Conservation (phyloP, 1,139 yeast genomes). For the Lodderomyces jiufengensis region DNA sequence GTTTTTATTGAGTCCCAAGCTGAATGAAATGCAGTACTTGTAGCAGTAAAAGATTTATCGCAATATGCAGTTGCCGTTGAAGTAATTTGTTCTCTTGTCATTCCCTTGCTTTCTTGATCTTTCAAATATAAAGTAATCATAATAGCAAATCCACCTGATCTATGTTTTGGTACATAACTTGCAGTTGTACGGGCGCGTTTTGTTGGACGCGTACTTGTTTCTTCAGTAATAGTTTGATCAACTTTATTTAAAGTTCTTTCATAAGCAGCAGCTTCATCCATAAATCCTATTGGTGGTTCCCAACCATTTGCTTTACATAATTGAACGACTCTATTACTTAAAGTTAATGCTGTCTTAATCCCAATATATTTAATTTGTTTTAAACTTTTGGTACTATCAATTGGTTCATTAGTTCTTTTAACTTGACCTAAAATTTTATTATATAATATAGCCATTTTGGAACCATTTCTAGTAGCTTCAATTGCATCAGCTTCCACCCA, state of each 20-base stretch:
- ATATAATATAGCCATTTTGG: conserved; percentile 44
- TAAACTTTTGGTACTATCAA: conserved; percentile 50
- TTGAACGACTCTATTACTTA: conserved; percentile 36
- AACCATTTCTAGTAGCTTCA: conserved; percentile 36
- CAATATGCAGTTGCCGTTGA: conserved; percentile 58
- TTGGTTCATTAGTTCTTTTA: conserved; percentile 35
- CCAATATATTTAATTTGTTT: conserved; percentile 56
- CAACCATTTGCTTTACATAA: conserved; percentile 46
- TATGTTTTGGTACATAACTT: conserved; percentile 67
- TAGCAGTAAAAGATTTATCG: conserved; percentile 58
- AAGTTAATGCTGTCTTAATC: conserved; percentile 50
- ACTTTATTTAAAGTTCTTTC: conserved; percentile 11
- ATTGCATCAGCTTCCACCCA: conserved; percentile 55
- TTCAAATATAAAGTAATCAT: conserved; percentile 57
- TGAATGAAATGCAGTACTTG: conserved; percentile 61
- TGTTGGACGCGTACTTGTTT: conserved; percentile 14
- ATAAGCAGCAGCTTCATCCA: conserved; percentile 11
- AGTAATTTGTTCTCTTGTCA: conserved; percentile 60
- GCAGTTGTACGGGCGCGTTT: conserved; percentile 19
- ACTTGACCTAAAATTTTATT: conserved; percentile 48
- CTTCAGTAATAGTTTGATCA: conserved; percentile 2
- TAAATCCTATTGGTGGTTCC: conserved; percentile 37
- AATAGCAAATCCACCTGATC: conserved; percentile 89
- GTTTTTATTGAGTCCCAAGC: conserved; percentile 79
- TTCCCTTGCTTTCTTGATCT: conserved; percentile 48